Base-by-base conservation (phyloP, 2,329 filamentous ascomycete genomes). In the Thelonectria olida region DNA sequence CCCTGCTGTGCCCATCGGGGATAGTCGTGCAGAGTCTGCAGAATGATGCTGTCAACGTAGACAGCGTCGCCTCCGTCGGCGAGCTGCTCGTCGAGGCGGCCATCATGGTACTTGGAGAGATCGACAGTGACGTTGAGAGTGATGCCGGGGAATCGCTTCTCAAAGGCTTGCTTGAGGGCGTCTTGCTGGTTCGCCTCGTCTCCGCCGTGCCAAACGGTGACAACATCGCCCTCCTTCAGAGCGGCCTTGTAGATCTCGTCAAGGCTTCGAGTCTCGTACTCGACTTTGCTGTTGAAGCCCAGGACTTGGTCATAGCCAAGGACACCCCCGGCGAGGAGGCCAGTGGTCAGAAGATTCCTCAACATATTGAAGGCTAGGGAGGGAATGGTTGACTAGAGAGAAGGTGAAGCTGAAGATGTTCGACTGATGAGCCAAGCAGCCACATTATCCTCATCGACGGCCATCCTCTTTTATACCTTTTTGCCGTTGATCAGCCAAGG, bases 91-190 rank as follows among this genome's bases (percentile, higher is more conserved):
- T 87, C 82, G 7, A 86, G 65, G 7, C 73, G 74, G 17, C 66
- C 74, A 56, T 85, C 81, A 63, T 84, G 84, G 63, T 86, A 87
- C 66, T 86, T 87, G 60, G 83, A 85, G 0, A 86, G 68, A 59
- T 86, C 84, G 42, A 86, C 82, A 0, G 84, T 85, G 34, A 85
- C 50, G 64, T 86, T 84, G 15, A 86, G 77, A 4, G 77, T 81
- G 59, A 85, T 80, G 8, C 79, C 78, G 0, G 83, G 83, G 64
- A 85, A 86, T 1, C 75, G 73, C 1, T 68, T 62, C 63, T 83
- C 81, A 61, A 84, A 85, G 1, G 75, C 75, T 4, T 70, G 39
- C 65, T 81, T 83, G 13, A 84, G 60, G 1, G 10, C 25, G 54
- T 79, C 67, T 31, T 79, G 78, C 50, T 81, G 79, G 41, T 66